Evolutionary conservation across 2,329 filamentous ascomycete genomes (phyloP).

Genomic region (Colletotrichum liaoningense): DNA sequence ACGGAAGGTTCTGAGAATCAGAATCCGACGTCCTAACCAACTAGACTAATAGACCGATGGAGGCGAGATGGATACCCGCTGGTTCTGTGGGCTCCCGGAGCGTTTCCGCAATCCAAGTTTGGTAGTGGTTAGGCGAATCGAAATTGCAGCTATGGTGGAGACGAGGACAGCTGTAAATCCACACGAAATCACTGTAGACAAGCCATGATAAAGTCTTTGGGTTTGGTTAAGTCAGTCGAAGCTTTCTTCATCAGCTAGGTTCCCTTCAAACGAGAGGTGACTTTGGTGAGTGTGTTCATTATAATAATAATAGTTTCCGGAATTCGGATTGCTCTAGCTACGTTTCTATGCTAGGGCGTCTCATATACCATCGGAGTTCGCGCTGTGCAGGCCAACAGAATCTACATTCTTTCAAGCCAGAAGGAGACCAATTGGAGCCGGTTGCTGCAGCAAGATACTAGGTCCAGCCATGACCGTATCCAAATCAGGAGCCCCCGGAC

Average conservation of each 20-base stretch:
- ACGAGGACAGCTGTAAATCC: neutral
- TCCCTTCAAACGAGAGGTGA: too few species aligned
- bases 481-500: neutral
- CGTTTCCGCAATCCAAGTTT: neutral
- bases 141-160: neutral
- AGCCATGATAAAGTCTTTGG: neutral
- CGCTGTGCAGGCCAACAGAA: too few species aligned
- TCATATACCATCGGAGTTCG: too few species aligned
- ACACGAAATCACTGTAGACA: neutral
- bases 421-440: neutral
- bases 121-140: neutral
- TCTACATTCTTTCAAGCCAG: neutral
- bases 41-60: slow-evolving; percentile 23
- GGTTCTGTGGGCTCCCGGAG: rapidly evolving
- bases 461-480: neutral
- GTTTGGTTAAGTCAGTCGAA: neutral
- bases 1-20: slow-evolving; percentile 15
- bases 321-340: too few species aligned
- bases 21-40: slow-evolving; percentile 33
- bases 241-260: too few species aligned
- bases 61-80: rapidly evolving
- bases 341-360: too few species aligned
- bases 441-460: neutral
- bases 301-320: too few species aligned
- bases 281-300: too few species aligned